Base-by-base conservation (phyloP, 208 protist species). In the Porcisia hertigi region DNA sequence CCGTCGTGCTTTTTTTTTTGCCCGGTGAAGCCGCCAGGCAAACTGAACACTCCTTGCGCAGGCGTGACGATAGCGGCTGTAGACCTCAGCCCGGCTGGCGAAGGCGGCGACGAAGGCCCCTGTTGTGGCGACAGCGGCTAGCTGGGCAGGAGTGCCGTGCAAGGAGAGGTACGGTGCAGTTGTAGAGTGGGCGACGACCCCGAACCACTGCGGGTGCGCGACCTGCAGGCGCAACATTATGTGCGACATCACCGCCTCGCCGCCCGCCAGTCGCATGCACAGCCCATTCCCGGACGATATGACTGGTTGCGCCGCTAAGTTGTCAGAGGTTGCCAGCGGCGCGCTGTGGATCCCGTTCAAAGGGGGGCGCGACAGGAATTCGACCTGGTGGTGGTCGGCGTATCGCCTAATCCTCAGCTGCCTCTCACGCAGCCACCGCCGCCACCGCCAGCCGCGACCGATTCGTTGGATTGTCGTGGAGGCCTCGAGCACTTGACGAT, bases 391-490 rank as follows among this genome's bases (percentile, higher is more conserved):
- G 47, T 82, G 76, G 16, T 80, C 75, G 60, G 66, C 25, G 59
- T 60, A 59, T 34, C 72, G 71, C 47, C 57, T 60, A 2, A 76
- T 73, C 25, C 70, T 52, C 34, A 75, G 71, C 63, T 69, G 69
- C 25, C 83, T 63, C 43, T 83, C 72, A 18, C 71, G 49, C 41
- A 91, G 60, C 77, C 87, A 87, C 23, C 72, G 70, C 8, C 76
- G 81, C 59, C 86, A 80, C 36, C 78, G 77, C 41, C 64, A 87
- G 34, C 83, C 91, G 11, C 91, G 85, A 14, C 77, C 77, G 36
- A 85, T 79, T 30, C 88, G 86, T 77, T 95, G 91, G 14, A 95
- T 72, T 45, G 90, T 47, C 55, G 82, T 72, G 6, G 83, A 75
- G 1, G 87, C 85, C 54, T 92, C 78, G 67, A 88, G 47, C 49